phyloP scores from a whole-genome alignment of 2,329 filamentous ascomycete genomes.

The Huntiella abstrusa region DNA sequence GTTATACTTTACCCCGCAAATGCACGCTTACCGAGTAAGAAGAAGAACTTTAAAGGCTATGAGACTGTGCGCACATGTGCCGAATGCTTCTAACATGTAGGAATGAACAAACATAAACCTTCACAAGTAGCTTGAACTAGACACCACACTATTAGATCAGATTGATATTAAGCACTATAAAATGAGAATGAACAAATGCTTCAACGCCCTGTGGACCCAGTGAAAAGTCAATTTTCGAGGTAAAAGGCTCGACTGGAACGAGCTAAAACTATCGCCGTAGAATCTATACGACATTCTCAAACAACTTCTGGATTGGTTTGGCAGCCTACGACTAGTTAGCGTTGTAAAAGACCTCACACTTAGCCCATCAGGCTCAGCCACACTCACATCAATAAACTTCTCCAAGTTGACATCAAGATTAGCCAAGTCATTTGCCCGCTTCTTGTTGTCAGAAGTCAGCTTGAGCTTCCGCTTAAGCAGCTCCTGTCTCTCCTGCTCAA shows the following conservation, averaged over 20 bases:
- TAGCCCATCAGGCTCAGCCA: background rate
- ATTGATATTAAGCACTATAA: too few species aligned
- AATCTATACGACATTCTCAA: constrained; percentile 47
- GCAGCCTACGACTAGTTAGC: constrained; percentile 39
- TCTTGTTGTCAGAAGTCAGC: constrained; percentile 58
- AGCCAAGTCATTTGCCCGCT: constrained; percentile 78
- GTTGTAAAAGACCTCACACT: background rate
- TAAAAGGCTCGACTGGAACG: constrained; percentile 6
- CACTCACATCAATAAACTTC: constrained; percentile 70
- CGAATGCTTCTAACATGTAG: too few species aligned
- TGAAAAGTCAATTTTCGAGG: too few species aligned
- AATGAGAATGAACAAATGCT: too few species aligned
- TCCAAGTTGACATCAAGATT: constrained; percentile 84
- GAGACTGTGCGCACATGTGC: too few species aligned
- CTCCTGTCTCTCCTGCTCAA: constrained; percentile 70
- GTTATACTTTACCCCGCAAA: too few species aligned
- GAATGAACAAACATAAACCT: too few species aligned
- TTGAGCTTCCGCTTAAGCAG: constrained; percentile 48
- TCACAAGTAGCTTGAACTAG: too few species aligned
- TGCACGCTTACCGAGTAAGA: too few species aligned
- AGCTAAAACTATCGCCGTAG: background rate
- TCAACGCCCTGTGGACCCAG: too few species aligned
- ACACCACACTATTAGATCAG: too few species aligned
- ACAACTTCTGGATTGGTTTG: constrained; percentile 71
- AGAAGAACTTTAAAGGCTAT: too few species aligned